These are phyloP conservation scores for Sporobolomyces pararoseus DNA, from an alignment of 768 basidiomycete species.

Conservation along the genomic window DNA sequence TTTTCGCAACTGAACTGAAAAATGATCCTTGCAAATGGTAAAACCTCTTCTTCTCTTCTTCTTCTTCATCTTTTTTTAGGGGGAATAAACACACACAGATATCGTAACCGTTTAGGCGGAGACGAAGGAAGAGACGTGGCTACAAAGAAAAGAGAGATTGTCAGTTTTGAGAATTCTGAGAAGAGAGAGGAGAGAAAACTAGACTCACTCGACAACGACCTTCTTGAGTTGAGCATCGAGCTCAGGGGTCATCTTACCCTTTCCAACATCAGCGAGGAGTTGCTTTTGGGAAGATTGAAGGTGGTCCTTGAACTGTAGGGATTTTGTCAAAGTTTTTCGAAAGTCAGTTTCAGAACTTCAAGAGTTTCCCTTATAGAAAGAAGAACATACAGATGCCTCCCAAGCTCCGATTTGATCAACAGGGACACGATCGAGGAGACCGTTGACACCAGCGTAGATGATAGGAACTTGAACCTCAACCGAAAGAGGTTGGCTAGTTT, in stretches of 20 bases:
- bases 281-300: slow-evolving; percentile 66
- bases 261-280: slow-evolving; percentile 78
- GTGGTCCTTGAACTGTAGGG: slow-evolving; percentile 74
- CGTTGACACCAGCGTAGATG: slow-evolving; percentile 84
- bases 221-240: slow-evolving; percentile 93
- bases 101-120: slow-evolving; percentile 22
- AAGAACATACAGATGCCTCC: slow-evolving; percentile 3
- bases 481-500: slow-evolving; percentile 13
- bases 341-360: not conserved
- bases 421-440: slow-evolving; percentile 93
- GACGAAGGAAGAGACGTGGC: slow-evolving; percentile 37
- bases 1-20: too few relatives aligned
- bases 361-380: not conserved
- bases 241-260: slow-evolving; percentile 79
- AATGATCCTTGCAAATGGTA: too few relatives aligned
- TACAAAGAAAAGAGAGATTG: not conserved
- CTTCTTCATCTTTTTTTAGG: too few relatives aligned
- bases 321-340: not conserved
- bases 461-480: slow-evolving; percentile 33
- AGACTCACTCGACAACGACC: slow-evolving; percentile 42
- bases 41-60: too few relatives aligned
- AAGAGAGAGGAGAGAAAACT: not conserved
- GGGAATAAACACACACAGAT: not conserved
- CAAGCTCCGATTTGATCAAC: slow-evolving; percentile 57
- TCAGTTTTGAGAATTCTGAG: not conserved